Percentiles rank a stretch among this genome's conserved stretches.
These are phyloP conservation scores for Suillus ampliporus DNA, from an alignment of 768 basidiomycete species.

Conservation along the genomic window DNA sequence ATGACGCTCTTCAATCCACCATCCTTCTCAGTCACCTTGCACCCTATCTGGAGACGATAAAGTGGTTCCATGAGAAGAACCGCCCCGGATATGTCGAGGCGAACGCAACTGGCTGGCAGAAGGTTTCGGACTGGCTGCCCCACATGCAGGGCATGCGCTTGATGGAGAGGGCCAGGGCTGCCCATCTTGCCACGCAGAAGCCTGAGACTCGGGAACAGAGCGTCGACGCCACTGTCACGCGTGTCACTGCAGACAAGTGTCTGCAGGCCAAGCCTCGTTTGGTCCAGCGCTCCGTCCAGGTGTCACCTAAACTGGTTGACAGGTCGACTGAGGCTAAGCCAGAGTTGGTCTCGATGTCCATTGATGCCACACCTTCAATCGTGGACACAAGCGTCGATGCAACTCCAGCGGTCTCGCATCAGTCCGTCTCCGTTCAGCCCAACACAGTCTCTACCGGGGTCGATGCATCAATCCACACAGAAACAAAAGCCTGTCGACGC, in stretches of 20 bases:
- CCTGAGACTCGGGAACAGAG: slow-evolving; percentile 42
- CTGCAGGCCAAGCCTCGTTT: slow-evolving; percentile 47
- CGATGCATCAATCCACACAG: slow-evolving; percentile 35
- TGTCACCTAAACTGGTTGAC: slow-evolving; percentile 41
- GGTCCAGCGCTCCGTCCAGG: slow-evolving; percentile 43
- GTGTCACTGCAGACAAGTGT: slow-evolving; percentile 44
- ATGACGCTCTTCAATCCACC: slow-evolving; percentile 70
- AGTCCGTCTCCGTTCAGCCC: slow-evolving; percentile 35
- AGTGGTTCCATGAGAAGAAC: slow-evolving; percentile 82
- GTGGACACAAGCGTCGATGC: slow-evolving; percentile 54
- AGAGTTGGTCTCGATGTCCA: slow-evolving; percentile 43
- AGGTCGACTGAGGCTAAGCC: slow-evolving; percentile 47
- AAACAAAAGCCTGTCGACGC: slow-evolving; percentile 16
- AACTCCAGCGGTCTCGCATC: slow-evolving; percentile 39
- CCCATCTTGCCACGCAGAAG: slow-evolving; percentile 24
- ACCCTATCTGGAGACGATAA: slow-evolving; percentile 70
- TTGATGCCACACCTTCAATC: slow-evolving; percentile 59
- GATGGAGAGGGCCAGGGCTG: slow-evolving; percentile 57
- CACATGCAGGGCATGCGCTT: slow-evolving; percentile 71
- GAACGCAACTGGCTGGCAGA: slow-evolving; percentile 73
- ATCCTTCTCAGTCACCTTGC: slow-evolving; percentile 80
- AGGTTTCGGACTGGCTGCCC: slow-evolving; percentile 70
- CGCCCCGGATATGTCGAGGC: slow-evolving; percentile 71
- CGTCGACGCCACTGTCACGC: slow-evolving; percentile 58
- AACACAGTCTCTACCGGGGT: slow-evolving; percentile 38